These are phyloP conservation scores for Phytophthora tentaculata DNA, from an alignment of 352 stramenopile species.

Conservation along the genomic window DNA sequence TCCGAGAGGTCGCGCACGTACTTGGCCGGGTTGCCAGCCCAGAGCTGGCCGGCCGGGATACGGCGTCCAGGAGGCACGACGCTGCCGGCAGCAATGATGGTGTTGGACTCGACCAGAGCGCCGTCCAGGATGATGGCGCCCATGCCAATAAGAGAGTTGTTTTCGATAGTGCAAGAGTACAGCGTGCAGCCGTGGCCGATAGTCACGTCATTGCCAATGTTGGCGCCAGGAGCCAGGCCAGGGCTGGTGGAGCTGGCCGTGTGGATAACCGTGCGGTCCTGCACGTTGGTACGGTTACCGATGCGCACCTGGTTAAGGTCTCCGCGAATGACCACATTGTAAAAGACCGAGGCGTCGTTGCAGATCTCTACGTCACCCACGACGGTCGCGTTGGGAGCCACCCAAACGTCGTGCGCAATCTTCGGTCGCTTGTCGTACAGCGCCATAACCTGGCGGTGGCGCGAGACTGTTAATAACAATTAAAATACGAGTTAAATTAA, in stretches of 20 bases:
- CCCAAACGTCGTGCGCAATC: slow-evolving; percentile 92
- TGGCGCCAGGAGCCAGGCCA: slow-evolving; percentile 82
- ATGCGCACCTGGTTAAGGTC: slow-evolving; percentile 94
- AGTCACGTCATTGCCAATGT: slow-evolving; percentile 96
- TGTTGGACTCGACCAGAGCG: slow-evolving; percentile 92
- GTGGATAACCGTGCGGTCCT: slow-evolving; percentile 96
- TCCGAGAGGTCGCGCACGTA: slow-evolving; percentile 94
- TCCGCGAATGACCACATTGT: slow-evolving; percentile 96
- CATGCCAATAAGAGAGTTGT: slow-evolving; percentile 97
- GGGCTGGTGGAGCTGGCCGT: slow-evolving; percentile 86
- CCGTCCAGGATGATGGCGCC: slow-evolving; percentile 94
- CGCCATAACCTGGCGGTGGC: slow-evolving; percentile 93
- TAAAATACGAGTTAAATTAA: background rate
- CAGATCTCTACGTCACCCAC: slow-evolving; percentile 96
- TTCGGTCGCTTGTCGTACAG: slow-evolving; percentile 93
- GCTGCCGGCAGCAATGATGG: slow-evolving; percentile 95
- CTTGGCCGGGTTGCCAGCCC: slow-evolving; percentile 96
- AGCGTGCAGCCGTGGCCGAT: slow-evolving; percentile 96
- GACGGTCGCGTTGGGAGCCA: slow-evolving; percentile 97
- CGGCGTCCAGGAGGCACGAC: slow-evolving; percentile 90
- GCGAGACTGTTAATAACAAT: slow-evolving; percentile 71
- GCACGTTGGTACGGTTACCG: slow-evolving; percentile 96
- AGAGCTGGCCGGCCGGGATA: slow-evolving; percentile 94
- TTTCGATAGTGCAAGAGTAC: slow-evolving; percentile 96
- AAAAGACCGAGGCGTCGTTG: slow-evolving; percentile 95